These are phyloP conservation scores for Stevia rebaudiana DNA, from an alignment of 140 eudicot genomes.

Conservation along the genomic window DNA sequence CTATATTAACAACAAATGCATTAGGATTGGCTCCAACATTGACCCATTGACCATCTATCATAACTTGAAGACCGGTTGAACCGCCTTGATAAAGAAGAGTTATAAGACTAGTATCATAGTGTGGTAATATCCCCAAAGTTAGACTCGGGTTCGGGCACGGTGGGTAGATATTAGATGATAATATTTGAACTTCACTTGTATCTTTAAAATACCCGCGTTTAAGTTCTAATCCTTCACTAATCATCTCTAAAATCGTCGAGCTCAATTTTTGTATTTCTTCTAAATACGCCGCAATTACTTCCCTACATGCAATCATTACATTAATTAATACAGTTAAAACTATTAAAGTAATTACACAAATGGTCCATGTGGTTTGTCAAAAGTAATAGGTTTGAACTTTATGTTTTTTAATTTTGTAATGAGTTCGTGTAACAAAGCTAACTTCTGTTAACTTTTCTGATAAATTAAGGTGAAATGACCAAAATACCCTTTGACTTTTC, in stretches of 20 bases:
- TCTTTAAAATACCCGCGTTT: constrained; percentile 42
- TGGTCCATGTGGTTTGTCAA: no score
- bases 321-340: background rate
- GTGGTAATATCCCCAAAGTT: constrained; percentile 52
- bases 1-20: constrained; percentile 38
- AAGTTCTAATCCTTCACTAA: constrained; percentile 61
- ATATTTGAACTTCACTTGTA: constrained; percentile 41
- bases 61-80: constrained; percentile 41
- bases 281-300: constrained; percentile 27
- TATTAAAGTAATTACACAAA: background rate
- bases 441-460: no score
- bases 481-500: no score
- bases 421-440: no score
- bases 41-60: constrained; percentile 34
- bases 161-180: constrained; percentile 54
- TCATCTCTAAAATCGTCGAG: constrained; percentile 35
- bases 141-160: constrained; percentile 73
- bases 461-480: no score
- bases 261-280: constrained; percentile 41
- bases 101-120: constrained; percentile 59
- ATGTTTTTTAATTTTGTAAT: no score
- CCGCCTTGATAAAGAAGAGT: constrained; percentile 40
- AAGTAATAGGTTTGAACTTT: no score
- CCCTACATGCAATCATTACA: constrained; percentile 16
- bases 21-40: constrained; percentile 32